A percentile compares a stretch with the other conserved stretches of the same genome.
phyloP scores from a whole-genome alignment of 345 rosid species.

The rapeseed (Brassica napus) region Da-Ae NC_063438.1:17944001-17944500 shows the following conservation, averaged over 20 bases:
- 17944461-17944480: constrained; percentile 71
- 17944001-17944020: constrained; percentile 85
- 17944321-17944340: constrained; percentile 48
- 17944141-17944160: constrained; percentile 59
- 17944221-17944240: constrained; percentile 74
- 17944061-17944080: constrained; percentile 95
- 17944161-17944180: constrained; percentile 74
- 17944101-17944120: constrained; percentile 94
- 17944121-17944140: constrained; percentile 87
- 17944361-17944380: constrained; percentile 50
- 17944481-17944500: constrained; percentile 52
- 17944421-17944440: constrained; percentile 59
- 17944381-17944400: constrained; percentile 52
- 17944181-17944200: constrained; percentile 72
- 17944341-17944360: constrained; percentile 33
- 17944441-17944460: constrained; percentile 52
- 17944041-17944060: constrained; percentile 88
- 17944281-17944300: constrained; percentile 49
- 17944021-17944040: constrained; percentile 93
- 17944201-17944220: constrained; percentile 62
- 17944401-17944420: constrained; percentile 62
- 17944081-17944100: constrained; percentile 91
- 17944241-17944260: constrained; percentile 48
- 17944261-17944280: constrained; percentile 53
- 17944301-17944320: constrained; percentile 43